Base-by-base conservation (phyloP, 148 eudicot species). In the Drosera capensis region DNA sequence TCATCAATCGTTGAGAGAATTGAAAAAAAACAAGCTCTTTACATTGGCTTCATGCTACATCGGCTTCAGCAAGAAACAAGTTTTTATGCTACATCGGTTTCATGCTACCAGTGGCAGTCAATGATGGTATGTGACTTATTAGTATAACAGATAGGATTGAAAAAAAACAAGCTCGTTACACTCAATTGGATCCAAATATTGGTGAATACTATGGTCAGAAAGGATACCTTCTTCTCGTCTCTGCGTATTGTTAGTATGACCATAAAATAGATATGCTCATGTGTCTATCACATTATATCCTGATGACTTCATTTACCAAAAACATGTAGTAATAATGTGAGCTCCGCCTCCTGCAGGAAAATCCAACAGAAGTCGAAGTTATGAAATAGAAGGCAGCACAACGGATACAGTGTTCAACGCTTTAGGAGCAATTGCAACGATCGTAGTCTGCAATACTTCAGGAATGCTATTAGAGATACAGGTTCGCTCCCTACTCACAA, bases 391-490 rank as follows among this genome's bases (percentile, higher is more conserved):
- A 24, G 86, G 81, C 37, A 71, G 58, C 69, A 57, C 45, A 29
- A 24, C 47, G 22, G 64, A 36, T 30, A 69, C 60, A 66, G 60
- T 79, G 39, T 60, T 60, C 40, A 63, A 54, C 30, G 68, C 66
- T 41, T 67, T 79, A 25, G 68, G 75, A 20, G 86, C 86, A 5
- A 31, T 75, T 41, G 55, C 86, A 14, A 73, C 73, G 52, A 75
- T 79, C 29, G 58, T 79, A 5, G 73, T 72, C 18, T 63, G 73
- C 75, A 79, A 79, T 57, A 60, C 60, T 11, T 50, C 71, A 14
- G 86, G 78, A 42, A 75, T 79, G 68, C 48, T 71, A 48, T 67
- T 52, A 30, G 85, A 78, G 62, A 74, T 78, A 48, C 80, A 78
- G 80, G 85, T 78, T 25, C 40, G 13, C 1, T n/a, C n/a, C n/a